Base-by-base conservation (phyloP, 306 rosid genomes). In the Arachis stenosperma region DNA sequence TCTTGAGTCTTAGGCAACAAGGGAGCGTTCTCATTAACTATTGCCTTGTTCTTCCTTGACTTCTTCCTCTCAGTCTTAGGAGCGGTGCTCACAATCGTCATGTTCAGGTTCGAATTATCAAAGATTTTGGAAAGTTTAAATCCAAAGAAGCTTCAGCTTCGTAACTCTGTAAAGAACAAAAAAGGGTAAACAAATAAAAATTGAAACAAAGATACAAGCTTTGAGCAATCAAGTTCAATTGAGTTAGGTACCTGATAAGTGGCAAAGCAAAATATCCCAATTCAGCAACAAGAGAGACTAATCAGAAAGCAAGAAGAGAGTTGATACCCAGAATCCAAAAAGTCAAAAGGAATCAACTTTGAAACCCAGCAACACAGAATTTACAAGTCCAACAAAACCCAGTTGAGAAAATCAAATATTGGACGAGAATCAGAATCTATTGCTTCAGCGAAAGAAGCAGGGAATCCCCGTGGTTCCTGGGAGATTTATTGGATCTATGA, bases 11-110 rank as follows among this genome's bases (percentile, higher is more conserved):
- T 86, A 7, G 98, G 93, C 78, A 92, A 82, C 81, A 92, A 82
- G 43, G 98, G 98, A 43, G 94, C 92, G 29, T 90, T 88, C 70
- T 90, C 98, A 67, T 79, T 83, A 11, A 87, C 84, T 77, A 86
- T 74, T 33, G 40, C 80, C 68, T 88, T 89, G 84, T 46, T 77
- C 87, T 77, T 90, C 41, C 86, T 42, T 51, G 93, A 84, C 73
- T 29, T 73, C 76, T 80, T 85, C 86, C 50, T 84, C 78, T 88
- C 98, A 67, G 84, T 52, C 84, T 82, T 90, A 9, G 90, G 82
- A 56, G 81, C 81, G 67, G 81, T 3, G 70, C 69, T 82, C 17
- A 65, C 86, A 58, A 88, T 83, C 42, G 98, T 86, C 98, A 92
- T 92, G 54, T 73, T 83, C 75, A 33, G 36, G 11, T 42, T 74